Conservation (phyloP, 2,329 filamentous ascomycete species). For the Esteya vermicola region DNA sequence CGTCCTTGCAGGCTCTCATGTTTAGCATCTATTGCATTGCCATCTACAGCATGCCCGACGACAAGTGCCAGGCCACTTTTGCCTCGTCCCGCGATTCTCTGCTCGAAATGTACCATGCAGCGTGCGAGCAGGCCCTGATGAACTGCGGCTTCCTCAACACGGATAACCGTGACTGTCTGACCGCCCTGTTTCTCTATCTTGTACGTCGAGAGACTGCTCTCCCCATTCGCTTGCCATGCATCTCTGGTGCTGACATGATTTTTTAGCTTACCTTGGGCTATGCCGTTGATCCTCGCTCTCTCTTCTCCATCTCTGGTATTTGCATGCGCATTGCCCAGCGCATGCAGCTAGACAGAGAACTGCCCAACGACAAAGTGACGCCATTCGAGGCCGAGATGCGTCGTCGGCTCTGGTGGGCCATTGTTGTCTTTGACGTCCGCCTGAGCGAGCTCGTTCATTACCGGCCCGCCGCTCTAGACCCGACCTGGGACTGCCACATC, state of each 20-base stretch:
- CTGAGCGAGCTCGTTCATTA: slow-evolving; percentile 34
- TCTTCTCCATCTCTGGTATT: slow-evolving; percentile 26
- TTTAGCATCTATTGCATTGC: slow-evolving; percentile 36
- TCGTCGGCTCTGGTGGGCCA: slow-evolving; percentile 46
- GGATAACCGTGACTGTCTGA: background rate
- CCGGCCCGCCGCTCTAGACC: slow-evolving; percentile 13
- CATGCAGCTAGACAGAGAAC: slow-evolving; percentile 29
- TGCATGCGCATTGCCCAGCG: slow-evolving; percentile 42
- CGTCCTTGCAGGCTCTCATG: slow-evolving; percentile 36
- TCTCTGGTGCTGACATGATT: background rate
- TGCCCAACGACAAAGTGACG: slow-evolving; percentile 1
- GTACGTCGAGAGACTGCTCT: background rate
- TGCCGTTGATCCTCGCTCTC: background rate
- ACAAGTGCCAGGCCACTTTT: slow-evolving; percentile 28
- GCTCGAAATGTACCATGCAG: slow-evolving; percentile 28
- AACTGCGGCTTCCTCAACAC: background rate
- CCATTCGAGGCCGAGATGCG: slow-evolving; percentile 42
- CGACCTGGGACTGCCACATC: slow-evolving; percentile 26
- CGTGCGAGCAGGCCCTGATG: slow-evolving; percentile 5
- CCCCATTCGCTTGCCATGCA: background rate
- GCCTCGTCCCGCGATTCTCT: slow-evolving; percentile 24
- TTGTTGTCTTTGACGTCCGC: slow-evolving; percentile 41
- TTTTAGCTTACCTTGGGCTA: background rate
- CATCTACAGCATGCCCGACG: slow-evolving; percentile 24
- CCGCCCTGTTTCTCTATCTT: background rate